Conservation (phyloP, 176 grass and related monocot species). For the Phoenix dactylifera region DNA sequence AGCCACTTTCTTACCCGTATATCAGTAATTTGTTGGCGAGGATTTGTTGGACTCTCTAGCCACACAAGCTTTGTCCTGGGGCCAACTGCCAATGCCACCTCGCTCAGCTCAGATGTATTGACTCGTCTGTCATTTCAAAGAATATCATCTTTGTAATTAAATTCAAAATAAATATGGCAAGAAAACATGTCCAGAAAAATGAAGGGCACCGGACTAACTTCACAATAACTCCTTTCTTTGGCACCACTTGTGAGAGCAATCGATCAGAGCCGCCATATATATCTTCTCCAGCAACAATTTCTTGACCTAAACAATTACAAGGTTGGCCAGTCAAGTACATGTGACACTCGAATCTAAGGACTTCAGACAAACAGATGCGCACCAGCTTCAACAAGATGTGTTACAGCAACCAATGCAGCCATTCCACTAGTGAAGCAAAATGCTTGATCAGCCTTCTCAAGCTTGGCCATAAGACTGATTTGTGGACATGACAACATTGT, state of each 20-base stretch:
- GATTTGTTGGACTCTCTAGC: conserved; percentile 98
- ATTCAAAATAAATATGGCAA: neutral
- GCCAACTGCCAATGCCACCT: conserved; percentile 56
- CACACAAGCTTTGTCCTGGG: conserved; percentile 70
- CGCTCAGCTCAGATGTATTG: conserved; percentile 57
- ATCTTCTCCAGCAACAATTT: conserved; percentile 92
- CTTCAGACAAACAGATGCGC: conserved; percentile 1
- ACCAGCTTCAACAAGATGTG: conserved; percentile 73
- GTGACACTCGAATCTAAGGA: neutral
- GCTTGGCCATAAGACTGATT: conserved; percentile 79
- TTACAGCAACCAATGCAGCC: conserved; percentile 68
- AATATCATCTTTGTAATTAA: conserved; percentile 23
- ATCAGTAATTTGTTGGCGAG: conserved; percentile 86
- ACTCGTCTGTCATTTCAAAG: conserved; percentile 52
- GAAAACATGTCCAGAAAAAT: conserved; percentile 8
- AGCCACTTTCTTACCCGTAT: conserved; percentile 45
- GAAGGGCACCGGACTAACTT: conserved; percentile 65
- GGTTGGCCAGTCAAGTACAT: neutral
- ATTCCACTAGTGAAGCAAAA: conserved; percentile 99
- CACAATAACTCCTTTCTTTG: conserved; percentile 70
- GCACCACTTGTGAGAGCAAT: conserved; percentile 77
- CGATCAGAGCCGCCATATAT: conserved; percentile 98
- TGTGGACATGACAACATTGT: conserved; percentile 1
- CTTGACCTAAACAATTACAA: conserved; percentile 48
- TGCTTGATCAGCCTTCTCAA: conserved; percentile 94